phyloP scores from a whole-genome alignment of 306 rosid genomes.

The Sesbania bispinosa region DNA sequence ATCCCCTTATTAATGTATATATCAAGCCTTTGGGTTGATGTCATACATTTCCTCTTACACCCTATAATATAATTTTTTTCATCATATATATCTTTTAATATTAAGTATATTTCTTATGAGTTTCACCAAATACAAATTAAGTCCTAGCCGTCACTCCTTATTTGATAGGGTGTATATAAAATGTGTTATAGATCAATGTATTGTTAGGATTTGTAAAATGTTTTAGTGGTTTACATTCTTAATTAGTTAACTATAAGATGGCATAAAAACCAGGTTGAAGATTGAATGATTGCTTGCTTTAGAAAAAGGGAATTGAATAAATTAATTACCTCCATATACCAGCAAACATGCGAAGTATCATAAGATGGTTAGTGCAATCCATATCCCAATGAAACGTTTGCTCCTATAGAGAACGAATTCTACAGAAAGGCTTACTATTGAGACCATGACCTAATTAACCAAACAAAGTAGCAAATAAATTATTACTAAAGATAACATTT shows the following conservation, averaged over 20 bases:
- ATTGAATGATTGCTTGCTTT: not conserved
- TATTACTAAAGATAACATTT: not conserved
- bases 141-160: too few relatives aligned
- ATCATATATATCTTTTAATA: too few relatives aligned
- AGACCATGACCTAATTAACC: conserved; percentile 55
- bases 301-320: not conserved
- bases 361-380: conserved; percentile 83
- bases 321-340: conserved; percentile 76
- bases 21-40: not conserved
- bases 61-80: too few relatives aligned
- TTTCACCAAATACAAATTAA: too few relatives aligned
- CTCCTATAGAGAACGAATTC: conserved; percentile 49
- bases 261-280: not conserved
- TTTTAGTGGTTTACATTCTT: too few relatives aligned
- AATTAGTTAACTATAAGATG: too few relatives aligned
- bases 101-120: too few relatives aligned
- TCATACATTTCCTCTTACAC: not conserved
- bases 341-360: conserved; percentile 65
- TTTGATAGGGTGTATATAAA: too few relatives aligned
- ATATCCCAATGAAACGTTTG: conserved; percentile 70
- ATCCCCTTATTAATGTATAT: too few relatives aligned
- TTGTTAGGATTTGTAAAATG: too few relatives aligned
- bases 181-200: too few relatives aligned
- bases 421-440: conserved; percentile 50
- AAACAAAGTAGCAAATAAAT: not conserved